Evolutionary conservation across 805 yeast species (phyloP), one percentile per base, ranked within the genome.

Genomic region (Suhomyces sp.): DNA sequence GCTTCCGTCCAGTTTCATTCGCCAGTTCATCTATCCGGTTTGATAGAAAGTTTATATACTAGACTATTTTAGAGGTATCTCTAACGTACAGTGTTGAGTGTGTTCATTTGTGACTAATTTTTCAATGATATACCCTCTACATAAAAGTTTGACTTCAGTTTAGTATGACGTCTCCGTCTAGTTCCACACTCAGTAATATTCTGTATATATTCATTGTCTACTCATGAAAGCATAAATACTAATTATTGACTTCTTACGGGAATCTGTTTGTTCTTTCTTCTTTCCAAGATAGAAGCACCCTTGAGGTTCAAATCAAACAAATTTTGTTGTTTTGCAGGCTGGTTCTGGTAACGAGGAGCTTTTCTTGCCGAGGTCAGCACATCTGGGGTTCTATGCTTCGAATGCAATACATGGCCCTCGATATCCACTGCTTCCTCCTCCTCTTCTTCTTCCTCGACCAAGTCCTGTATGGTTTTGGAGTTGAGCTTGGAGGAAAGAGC

Each of bases 261-360:
- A 13, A 55, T 50, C 44, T 55, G 54, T 46, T 66, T 65, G 47
- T 64, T 62, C 54, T 63, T 64, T 38, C 69, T 53, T 65, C 86
- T 74, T 47, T 76, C 82, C 48, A 82, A 62, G 22, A 82, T 81
- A 6, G 82, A 74, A 5, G 86, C 82, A n/a, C 80, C 81, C 29
- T 73, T 73, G 58, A 82, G 64, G 51, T 78, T 72, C 61, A 82
- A 71, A 48, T 79, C 80, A 57, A 70, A 82, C 64, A 52, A 68
- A 61, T 54, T 66, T 55, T 55, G 59, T 50, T 50, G 52, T 27
- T 52, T 54, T 19, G 48, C 53, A 22, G 46, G 35, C 13, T 54
- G 55, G 35, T 52, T 48, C 19, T 52, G 55, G 46, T 24, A 50
- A 24, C 53, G 54, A 26, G 54, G 57, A 4, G 62, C 55, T 12